A percentile compares a stretch with the other conserved stretches of the same genome.
Evolutionary conservation across 345 rosid genomes (phyloP).

Genomic region (Psidium friedrichsthalianum): DNA sequence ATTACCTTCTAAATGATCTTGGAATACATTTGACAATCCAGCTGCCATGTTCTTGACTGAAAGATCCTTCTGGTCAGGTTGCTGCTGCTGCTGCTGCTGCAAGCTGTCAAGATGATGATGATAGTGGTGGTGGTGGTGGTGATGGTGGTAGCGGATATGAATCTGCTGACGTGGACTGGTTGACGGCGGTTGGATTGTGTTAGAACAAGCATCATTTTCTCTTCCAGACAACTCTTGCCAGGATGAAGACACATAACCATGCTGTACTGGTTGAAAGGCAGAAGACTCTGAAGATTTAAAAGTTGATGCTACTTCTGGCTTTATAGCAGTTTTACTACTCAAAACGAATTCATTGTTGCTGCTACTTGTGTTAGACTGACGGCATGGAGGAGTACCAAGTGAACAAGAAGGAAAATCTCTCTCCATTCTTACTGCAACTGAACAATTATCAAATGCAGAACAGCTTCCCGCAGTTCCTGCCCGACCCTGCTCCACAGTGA

Average conservation of each 20-base stretch:
- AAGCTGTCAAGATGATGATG: slow-evolving; percentile 13
- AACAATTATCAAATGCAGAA: slow-evolving; percentile 37
- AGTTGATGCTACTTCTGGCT: slow-evolving; percentile 27
- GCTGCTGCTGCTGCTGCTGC: slow-evolving; percentile 15
- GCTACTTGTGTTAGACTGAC: slow-evolving; percentile 48
- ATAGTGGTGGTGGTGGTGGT: slow-evolving; percentile 23
- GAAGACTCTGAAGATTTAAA: slow-evolving; percentile 28
- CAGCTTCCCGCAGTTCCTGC: slow-evolving; percentile 44
- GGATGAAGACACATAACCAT: slow-evolving; percentile 11
- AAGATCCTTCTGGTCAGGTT: slow-evolving; percentile 16
- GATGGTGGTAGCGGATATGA: slow-evolving; percentile 23
- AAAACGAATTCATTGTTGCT: slow-evolving; percentile 42
- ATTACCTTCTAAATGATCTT: slow-evolving; percentile 17
- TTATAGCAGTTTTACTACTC: slow-evolving; percentile 25
- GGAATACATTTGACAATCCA: slow-evolving; percentile 38
- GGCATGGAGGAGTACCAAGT: slow-evolving; percentile 25
- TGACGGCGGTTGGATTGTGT: slow-evolving; percentile 3
- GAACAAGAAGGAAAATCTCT: slow-evolving; percentile 19
- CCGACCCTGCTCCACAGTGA: slow-evolving; percentile 24
- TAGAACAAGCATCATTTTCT: slow-evolving; percentile 9
- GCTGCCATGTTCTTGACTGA: slow-evolving; percentile 21
- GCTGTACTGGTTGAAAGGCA: slow-evolving; percentile 26
- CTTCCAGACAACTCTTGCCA: slow-evolving; percentile 11
- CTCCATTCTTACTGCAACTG: slow-evolving; percentile 35
- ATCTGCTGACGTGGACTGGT: slow-evolving; percentile 15